These are phyloP conservation scores for Gossypium australe DNA, from an alignment of 345 rosid species.

Conservation along the genomic window DNA sequence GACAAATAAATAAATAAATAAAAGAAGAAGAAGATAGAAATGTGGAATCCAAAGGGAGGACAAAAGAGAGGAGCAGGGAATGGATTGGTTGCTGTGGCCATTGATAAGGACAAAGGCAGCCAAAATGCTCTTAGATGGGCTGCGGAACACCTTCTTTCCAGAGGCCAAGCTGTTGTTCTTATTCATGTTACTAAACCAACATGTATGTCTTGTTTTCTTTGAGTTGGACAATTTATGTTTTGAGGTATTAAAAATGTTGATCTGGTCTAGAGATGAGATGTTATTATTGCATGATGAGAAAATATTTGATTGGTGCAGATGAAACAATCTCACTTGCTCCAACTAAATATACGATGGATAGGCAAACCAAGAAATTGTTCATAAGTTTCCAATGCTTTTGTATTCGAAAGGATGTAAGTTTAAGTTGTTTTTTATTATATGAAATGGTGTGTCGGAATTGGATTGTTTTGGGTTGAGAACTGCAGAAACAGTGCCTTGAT, in stretches of 20 bases:
- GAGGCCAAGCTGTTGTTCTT: conserved; percentile 51
- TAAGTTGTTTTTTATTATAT: no score
- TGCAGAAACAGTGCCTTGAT: conserved; percentile 60
- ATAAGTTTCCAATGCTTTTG: conserved; percentile 80
- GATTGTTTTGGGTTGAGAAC: neutral
- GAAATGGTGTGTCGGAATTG: no score
- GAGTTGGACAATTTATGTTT: no score
- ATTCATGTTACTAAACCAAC: neutral
- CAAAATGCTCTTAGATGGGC: conserved; percentile 85
- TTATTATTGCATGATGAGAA: no score
- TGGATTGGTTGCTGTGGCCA: conserved; percentile 73
- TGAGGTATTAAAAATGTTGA: no score
- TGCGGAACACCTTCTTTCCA: conserved; percentile 52
- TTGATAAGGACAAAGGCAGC: conserved; percentile 82
- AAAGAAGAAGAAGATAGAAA: neutral
- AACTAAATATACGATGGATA: conserved; percentile 35
- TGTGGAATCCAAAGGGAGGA: neutral
- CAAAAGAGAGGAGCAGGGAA: conserved; percentile 33
- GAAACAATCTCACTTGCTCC: conserved; percentile 9
- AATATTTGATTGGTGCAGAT: conserved; percentile 14
- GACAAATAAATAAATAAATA: neutral
- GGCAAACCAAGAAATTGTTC: conserved; percentile 53
- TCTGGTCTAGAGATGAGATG: no score
- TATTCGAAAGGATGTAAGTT: conserved; percentile 60
- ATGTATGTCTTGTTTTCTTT: neutral